Evolutionary conservation across 2,329 filamentous ascomycete genomes (phyloP), one percentile per base, ranked within the genome.

Genomic region (Epicoccum sorghinum): DNA sequence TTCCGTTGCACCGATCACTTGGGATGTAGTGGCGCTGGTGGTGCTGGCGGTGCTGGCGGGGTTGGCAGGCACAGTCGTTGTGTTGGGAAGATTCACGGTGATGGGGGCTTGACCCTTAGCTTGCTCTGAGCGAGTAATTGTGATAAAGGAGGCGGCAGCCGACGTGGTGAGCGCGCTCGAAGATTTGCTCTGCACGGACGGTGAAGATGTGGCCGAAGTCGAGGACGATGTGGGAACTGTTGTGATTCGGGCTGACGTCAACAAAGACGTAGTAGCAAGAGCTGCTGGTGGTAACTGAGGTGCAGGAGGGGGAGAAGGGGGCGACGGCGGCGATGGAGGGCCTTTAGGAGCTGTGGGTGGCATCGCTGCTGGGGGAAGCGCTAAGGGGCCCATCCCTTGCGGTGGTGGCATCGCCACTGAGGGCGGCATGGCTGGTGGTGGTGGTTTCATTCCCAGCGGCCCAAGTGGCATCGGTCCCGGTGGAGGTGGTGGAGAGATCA

Each of bases 121-220:
- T 25, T 39, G 22, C 22, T 44, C 47, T 32, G 47, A 51, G 10
- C 39, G 32, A 5, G 43, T 52, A 5, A 51, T 43, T 3, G 43
- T 56, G 14, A 52, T 38, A 24, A 56, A 56, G 8, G 53, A 43
- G 5, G 53, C 25, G 18, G 27, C 8, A 14, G 29, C 4, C 23
- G 14, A 7, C 7, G 22, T 18, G 6, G 30, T 18, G 6, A 18
- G 9, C 6, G 18, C n/a, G 29, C 23, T 40, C 10, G 23, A 36
- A 3, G 24, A 23, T 1, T 18, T 12, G 3, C 25, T 32, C 2
- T 23, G 13, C 9, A 12, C 25, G 7, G 37, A 32, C 13, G 24
- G 30, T 14, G 10, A 14, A 2, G 37, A 47, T 22, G 23, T 7
- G 23, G 36, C 27, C 7, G 29, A 41, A n/a, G 13, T 25, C 9